Percentiles rank a stretch among this genome's conserved stretches.
Evolutionary conservation across 805 yeast species (phyloP).

Genomic region (Scheffersomyces amazonensis): DNA sequence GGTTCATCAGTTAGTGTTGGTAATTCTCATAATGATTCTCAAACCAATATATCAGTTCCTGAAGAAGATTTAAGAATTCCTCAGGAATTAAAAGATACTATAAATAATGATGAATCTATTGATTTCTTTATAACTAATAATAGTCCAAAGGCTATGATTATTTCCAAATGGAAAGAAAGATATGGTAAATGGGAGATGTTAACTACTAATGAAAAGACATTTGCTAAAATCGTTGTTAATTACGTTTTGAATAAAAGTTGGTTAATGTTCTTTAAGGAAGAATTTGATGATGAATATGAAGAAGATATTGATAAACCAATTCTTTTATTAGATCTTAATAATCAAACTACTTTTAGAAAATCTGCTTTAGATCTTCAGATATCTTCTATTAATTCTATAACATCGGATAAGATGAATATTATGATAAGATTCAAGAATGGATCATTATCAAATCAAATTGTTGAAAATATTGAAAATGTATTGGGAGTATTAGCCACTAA

Average conservation of each 20-base stretch:
- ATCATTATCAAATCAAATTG: slow-evolving; percentile 20
- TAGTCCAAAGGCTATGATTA: slow-evolving; percentile 32
- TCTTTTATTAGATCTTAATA: slow-evolving; percentile 26
- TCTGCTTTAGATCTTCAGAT: slow-evolving; percentile 41
- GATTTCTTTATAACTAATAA: slow-evolving; percentile 37
- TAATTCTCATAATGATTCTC: neutral
- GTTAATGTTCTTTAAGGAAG: slow-evolving; percentile 41
- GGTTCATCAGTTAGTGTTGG: slow-evolving; percentile 7
- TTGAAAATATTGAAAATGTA: slow-evolving; percentile 23
- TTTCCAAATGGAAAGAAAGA: slow-evolving; percentile 41
- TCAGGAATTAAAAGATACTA: slow-evolving; percentile 30
- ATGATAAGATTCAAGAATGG: slow-evolving; percentile 33
- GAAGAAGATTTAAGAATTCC: slow-evolving; percentile 30
- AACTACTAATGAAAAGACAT: slow-evolving; percentile 33
- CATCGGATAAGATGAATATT: slow-evolving; percentile 22
- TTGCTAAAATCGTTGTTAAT: slow-evolving; percentile 37
- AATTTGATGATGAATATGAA: slow-evolving; percentile 22
- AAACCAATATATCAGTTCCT: neutral
- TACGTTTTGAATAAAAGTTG: slow-evolving; percentile 31
- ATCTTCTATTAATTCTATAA: slow-evolving; percentile 28
- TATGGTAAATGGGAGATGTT: slow-evolving; percentile 46
- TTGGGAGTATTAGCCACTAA: slow-evolving; percentile 19
- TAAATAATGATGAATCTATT: slow-evolving; percentile 34
- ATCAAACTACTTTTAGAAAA: slow-evolving; percentile 22
- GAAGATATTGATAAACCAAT: slow-evolving; percentile 36